Evolutionary conservation across 1,284 basidiomycete species (phyloP), one percentile per base, ranked within the genome.

Genomic region (Ganoderma sinense): DNA sequence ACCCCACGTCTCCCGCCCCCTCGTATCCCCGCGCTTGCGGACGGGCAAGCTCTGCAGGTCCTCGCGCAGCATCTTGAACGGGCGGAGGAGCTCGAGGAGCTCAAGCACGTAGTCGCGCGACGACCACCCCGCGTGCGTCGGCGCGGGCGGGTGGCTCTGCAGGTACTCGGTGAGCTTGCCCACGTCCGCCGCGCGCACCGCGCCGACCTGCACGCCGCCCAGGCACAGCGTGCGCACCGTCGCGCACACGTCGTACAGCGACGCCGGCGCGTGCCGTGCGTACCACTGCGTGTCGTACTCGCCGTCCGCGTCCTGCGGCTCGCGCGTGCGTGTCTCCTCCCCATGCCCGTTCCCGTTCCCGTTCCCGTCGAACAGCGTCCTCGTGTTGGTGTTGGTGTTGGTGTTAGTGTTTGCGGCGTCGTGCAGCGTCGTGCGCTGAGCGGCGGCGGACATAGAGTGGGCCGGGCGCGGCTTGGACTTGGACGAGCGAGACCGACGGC

Each of bases 91-190:
- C 70, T 73, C 72, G 23, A 73, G 67, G 16, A 73, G 70, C 68
- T 73, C 72, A 16, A 73, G 72, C 55, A 71, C 72, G 65, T 73
- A 73, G 59, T 73, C 70, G 67, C 72, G 72, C 70, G 72, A 69
- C 55, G 68, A 68, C 72, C 72, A 73, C 8, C 62, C 65, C 26
- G 65, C 59, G 29, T 65, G 39, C 18, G 66, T 36, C 23, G 72
- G 72, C 45, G 66, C 59, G 2, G 72, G 72, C 65, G 72, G 70
- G 64, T 73, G 72, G 67, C 72, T 67, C 67, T 60, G 68, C 13
- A 73, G 70, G 67, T 73, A 73, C 65, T 73, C 72, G 59, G 40
- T 51, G 31, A 73, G 67, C 69, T 73, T 73, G 33, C 62, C 69
- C n/a, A 72, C 62, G 67, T 74, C 73, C 40, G 70, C 67, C 16